phyloP scores from a whole-genome alignment of 805 yeast species.

The Kazachstania viticola region DNA sequence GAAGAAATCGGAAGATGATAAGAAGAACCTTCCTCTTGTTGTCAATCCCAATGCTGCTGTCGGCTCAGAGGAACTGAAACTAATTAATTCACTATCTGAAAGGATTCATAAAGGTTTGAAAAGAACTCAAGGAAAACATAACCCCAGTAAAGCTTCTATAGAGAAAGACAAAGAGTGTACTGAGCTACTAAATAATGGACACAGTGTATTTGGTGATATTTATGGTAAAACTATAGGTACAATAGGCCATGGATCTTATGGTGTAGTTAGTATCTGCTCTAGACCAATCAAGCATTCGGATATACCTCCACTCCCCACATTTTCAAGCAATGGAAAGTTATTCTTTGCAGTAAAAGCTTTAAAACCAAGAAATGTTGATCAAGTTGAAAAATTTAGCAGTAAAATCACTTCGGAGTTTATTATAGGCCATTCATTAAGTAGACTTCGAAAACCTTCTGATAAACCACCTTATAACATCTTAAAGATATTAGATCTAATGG shows the following conservation, averaged over 20 bases:
- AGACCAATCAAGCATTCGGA: slow-evolving; percentile 22
- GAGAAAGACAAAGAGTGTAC: background rate
- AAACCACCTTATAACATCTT: slow-evolving; percentile 45
- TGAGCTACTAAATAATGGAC: background rate
- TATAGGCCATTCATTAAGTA: slow-evolving; percentile 66
- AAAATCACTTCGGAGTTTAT: slow-evolving; percentile 81
- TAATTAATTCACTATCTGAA: slow-evolving; percentile 38
- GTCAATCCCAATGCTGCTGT: slow-evolving; percentile 33
- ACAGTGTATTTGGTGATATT: slow-evolving; percentile 27
- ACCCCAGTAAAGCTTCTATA: background rate
- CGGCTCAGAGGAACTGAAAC: slow-evolving; percentile 37
- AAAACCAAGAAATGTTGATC: slow-evolving; percentile 72
- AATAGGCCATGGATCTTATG: slow-evolving; percentile 93
- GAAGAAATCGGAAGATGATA: background rate
- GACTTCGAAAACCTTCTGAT: slow-evolving; percentile 2
- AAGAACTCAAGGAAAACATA: slow-evolving; percentile 13
- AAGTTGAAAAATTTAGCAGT: slow-evolving; percentile 85
- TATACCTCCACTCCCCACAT: slow-evolving; percentile 34
- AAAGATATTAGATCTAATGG: slow-evolving; percentile 71
- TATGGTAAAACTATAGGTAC: slow-evolving; percentile 43
- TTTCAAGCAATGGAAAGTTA: slow-evolving; percentile 55
- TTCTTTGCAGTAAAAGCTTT: slow-evolving; percentile 85
- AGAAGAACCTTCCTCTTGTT: slow-evolving; percentile 7
- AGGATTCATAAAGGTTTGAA: slow-evolving; percentile 34
- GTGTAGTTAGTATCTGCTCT: slow-evolving; percentile 82